A percentile compares a stretch with the other conserved stretches of the same genome.
These are phyloP conservation scores for Chlorella sorokiniana DNA, from an alignment of 139 green algal genomes.

Conservation along the genomic window DNA sequence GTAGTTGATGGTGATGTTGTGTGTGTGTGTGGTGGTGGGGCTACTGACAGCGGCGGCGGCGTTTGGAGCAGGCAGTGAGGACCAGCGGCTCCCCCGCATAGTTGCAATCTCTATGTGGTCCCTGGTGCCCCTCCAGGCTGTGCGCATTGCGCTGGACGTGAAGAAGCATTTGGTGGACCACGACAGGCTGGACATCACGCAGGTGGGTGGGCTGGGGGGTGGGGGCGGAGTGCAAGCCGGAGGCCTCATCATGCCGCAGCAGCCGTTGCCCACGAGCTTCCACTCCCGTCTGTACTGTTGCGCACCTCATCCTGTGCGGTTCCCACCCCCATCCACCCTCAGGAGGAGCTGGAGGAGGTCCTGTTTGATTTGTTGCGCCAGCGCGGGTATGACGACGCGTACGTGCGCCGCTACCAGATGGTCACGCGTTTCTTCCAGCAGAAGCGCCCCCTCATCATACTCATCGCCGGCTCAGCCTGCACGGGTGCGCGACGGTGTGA, in stretches of 20 bases:
- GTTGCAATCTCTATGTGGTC: no score
- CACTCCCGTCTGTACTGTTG: not conserved
- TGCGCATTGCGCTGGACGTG: constrained; percentile 90
- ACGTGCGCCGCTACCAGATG: constrained; percentile 83
- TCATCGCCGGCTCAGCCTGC: constrained; percentile 83
- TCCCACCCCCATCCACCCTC: not conserved
- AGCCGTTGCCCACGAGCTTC: no score
- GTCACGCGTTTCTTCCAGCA: constrained; percentile 79
- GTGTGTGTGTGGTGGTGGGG: no score
- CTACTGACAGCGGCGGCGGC: no score
- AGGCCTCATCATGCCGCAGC: not conserved
- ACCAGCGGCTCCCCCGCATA: no score
- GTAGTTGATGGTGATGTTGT: no score
- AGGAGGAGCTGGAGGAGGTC: constrained; percentile 74
- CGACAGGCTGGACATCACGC: constrained; percentile 70
- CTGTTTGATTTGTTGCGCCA: constrained; percentile 80
- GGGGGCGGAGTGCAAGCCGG: not conserved
- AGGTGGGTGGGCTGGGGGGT: not conserved
- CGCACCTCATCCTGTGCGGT: not conserved
- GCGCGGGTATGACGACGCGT: constrained; percentile 75
- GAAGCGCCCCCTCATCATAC: constrained; percentile 79
- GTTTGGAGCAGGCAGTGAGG: no score
- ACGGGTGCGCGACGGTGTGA: constrained; percentile 49
- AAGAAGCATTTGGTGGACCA: constrained; percentile 96
- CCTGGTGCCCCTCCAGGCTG: constrained; percentile 64